Evolutionary conservation across 2,329 filamentous ascomycete genomes (phyloP), one percentile per base, ranked within the genome.

Genomic region (Scolecobasidium constrictum): DNA sequence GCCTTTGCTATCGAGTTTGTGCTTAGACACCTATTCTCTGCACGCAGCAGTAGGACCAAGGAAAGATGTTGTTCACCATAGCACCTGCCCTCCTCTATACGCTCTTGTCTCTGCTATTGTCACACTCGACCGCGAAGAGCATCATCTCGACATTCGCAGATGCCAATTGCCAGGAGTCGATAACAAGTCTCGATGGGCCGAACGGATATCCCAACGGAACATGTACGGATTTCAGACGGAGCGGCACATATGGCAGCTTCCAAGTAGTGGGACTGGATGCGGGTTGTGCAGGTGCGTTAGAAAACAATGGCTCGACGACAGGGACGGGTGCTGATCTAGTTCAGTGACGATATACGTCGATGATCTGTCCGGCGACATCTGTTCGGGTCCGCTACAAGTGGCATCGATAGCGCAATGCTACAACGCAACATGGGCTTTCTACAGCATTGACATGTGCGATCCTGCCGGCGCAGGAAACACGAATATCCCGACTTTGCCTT

Each of bases 331-430:
- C 40, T 50, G 35, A 52, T 12, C 3, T 0, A 12, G 1, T 6
- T 3, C 20, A 57, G 55, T 56, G 7, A 57, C 54, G 5, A 17
- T 57, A 9, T 57, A 57, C 38, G 52, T 50, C 3, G 46, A 38
- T 13, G 50, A 55, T 20, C 31, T 37, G 42, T 46, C 3, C 40
- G 46, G 5, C 43, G 48, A 4, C 23, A 18, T 15, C 11, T 35
- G 34, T 18, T 20, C 39, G 4, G 20, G 43, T 21, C 2, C 5
- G 5, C 47, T 50, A n/a, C 48, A 50, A 7, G 45, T 54, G 3
- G 53, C 49, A 7, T 46, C 50, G 6, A 38, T 54, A 9, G 51
- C 48, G 4, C 48, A 42, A 7, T 57, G 55, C 44, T 57, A 56
- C 41, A 53, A 53, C 35, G 45, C 52, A 3, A 50, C 52, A 4